These are phyloP conservation scores for Pterocarpus macrocarpus DNA, from an alignment of 306 rosid species.

Conservation along the genomic window DNA sequence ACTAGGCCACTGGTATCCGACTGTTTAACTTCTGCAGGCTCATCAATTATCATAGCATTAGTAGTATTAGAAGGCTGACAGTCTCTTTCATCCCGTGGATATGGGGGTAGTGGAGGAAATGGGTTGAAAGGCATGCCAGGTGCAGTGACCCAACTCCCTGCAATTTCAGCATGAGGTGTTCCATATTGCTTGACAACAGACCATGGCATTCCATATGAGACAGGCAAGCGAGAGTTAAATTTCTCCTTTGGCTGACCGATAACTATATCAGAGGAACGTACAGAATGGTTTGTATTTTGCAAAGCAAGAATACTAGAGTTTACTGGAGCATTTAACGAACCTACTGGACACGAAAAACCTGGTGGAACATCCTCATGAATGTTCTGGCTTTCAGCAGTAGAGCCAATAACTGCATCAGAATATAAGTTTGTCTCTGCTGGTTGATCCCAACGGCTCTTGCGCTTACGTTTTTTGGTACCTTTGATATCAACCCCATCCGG, in stretches of 20 bases:
- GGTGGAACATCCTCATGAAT: constrained; percentile 85
- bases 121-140: constrained; percentile 93
- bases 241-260: constrained; percentile 80
- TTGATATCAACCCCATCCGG: constrained; percentile 51
- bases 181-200: constrained; percentile 73
- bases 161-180: constrained; percentile 62
- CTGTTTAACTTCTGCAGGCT: constrained; percentile 55
- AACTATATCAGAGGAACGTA: constrained; percentile 51
- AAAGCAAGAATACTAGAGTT: constrained; percentile 48
- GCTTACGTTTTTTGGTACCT: constrained; percentile 73
- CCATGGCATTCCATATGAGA: constrained; percentile 87
- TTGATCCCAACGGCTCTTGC: constrained; percentile 99
- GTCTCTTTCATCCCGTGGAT: constrained; percentile 62
- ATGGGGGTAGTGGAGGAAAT: constrained; percentile 89
- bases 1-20: constrained; percentile 49
- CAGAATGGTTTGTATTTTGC: constrained; percentile 49
- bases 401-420: constrained; percentile 53
- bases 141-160: constrained; percentile 75
- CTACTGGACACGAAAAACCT: constrained; percentile 81
- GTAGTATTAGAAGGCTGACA: constrained; percentile 51
- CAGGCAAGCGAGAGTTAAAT: constrained; percentile 74
- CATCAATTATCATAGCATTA: constrained; percentile 44
- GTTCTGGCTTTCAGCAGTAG: constrained; percentile 55
- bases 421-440: constrained; percentile 68
- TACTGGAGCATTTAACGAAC: constrained; percentile 52